These are phyloP conservation scores for Neopestalotiopsis clavispora DNA, from an alignment of 2,329 filamentous ascomycete species.

Conservation along the genomic window DNA sequence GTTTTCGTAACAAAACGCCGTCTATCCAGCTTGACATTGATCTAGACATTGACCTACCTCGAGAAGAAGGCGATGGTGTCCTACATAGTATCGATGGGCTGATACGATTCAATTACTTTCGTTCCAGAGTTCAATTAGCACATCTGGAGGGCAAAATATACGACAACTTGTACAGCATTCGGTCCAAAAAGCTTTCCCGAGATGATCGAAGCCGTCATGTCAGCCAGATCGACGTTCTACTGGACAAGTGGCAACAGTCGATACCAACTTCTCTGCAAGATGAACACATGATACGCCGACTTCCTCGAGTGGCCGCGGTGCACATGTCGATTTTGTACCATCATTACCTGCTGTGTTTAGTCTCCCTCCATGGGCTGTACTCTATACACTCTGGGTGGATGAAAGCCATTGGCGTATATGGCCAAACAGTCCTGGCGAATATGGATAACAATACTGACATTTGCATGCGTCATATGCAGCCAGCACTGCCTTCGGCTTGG, in stretches of 20 bases:
- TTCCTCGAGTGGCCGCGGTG: constrained; percentile 34
- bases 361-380: constrained; percentile 44
- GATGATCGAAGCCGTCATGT: constrained; percentile 37
- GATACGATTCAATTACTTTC: constrained; percentile 42
- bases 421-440: constrained; percentile 29
- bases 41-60: constrained; percentile 45
- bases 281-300: constrained; percentile 29
- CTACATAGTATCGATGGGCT: constrained; percentile 40
- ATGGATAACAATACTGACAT: constrained; percentile 24
- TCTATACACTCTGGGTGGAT: constrained; percentile 44
- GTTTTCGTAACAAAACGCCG: constrained; percentile 40
- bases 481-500: constrained; percentile 27
- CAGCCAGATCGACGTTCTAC: constrained; percentile 29
- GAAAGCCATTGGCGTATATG: constrained; percentile 35
- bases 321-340: constrained; percentile 45
- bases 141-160: constrained; percentile 47
- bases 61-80: constrained; percentile 37
- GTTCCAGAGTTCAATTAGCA: constrained; percentile 44
- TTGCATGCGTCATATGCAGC: constrained; percentile 22
- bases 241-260: constrained; percentile 42
- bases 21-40: constrained; percentile 45
- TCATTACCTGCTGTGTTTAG: constrained; percentile 40
- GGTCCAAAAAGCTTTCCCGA: constrained; percentile 28
- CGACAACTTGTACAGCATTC: constrained; percentile 42
- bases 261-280: constrained; percentile 40